Conservation (phyloP, 257 asterid genomes). For the Leonotis leonurus region DNA sequence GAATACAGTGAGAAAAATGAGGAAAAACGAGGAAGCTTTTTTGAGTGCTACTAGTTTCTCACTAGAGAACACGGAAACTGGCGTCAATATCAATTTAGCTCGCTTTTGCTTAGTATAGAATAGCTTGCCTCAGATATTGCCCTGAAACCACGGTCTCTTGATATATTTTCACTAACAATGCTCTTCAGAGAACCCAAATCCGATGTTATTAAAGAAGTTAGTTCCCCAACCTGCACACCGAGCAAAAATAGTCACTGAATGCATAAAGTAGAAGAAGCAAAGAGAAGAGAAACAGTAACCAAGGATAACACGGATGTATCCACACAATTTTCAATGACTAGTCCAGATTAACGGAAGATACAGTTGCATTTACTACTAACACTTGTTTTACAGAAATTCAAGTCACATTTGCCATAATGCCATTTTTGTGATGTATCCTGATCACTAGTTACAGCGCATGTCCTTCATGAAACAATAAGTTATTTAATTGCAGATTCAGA, state of each 20-base stretch:
- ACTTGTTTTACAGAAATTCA: neutral
- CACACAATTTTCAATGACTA: neutral
- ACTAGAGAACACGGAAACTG: constrained; percentile 19
- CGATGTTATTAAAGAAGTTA: constrained; percentile 78
- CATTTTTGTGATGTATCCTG: neutral
- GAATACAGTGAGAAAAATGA: constrained; percentile 2
- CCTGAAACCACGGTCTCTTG: constrained; percentile 99
- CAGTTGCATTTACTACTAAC: neutral
- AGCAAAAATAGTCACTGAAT: constrained; percentile 9
- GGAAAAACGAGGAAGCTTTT: neutral
- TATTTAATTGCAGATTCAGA: neutral
- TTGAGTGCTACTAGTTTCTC: neutral
- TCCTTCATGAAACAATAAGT: neutral
- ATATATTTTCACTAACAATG: constrained; percentile 81
- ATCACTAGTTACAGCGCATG: neutral
- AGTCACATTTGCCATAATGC: neutral
- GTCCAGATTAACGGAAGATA: neutral
- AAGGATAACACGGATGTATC: neutral
- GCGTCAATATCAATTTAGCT: constrained; percentile 33
- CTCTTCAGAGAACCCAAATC: constrained; percentile 86
- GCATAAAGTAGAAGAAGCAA: neutral
- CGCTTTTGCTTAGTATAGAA: constrained; percentile 59
- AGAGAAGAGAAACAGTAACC: neutral
- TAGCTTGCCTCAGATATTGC: constrained; percentile 99
- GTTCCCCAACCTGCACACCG: constrained; percentile 77